Evolutionary conservation across 164 flowering plant species (phyloP), one percentile per base, ranked within the genome.

Genomic region (Stephania cephalantha): DNA sequence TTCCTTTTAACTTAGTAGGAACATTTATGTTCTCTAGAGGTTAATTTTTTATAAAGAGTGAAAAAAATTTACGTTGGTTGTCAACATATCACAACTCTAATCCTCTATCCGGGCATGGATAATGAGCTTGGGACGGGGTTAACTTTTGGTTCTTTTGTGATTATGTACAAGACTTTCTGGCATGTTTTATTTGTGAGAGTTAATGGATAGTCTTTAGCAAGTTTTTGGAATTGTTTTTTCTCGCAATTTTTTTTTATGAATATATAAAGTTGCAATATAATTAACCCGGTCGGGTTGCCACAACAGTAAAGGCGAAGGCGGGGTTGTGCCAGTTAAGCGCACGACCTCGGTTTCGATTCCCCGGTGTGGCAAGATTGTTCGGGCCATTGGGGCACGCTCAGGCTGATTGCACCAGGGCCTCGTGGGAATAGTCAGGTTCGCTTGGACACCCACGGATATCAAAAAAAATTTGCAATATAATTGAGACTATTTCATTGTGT

Each of bases 151-250:
- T 3, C 25, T 6, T 20, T 31, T 71, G 64, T 31, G 65, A 20
- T 74, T 71, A 48, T 18, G 58, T 64, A 74, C 31, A 48, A 68
- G 7, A 35, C 20, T 74, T 64, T 31, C 10, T 31, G 18, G 30
- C 64, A 30, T 42, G 76, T 71, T 29, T 74, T 74, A 50, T 74
- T 74, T 71, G 76, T 74, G 76, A 74, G 76, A 67, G 20, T 74
- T 45, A 46, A 50, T 6, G 20, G 70, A 13, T 29, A 1, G 13
- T 18, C 25, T 61, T 17, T 25, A 25, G 30, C 35, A 9, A 1
- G 61, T 18, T n/a, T 61, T 61, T 7, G 66, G 66, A 61, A 61
- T 61, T 61, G 25, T 61, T 20, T 61, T 1, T n/a, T 20, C 20
- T 6, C 7, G 66, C 20, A 25, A 1, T 20, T 61, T 20, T 18